These are phyloP conservation scores for Lactarius sanguifluus DNA, from an alignment of 768 basidiomycete species.

Conservation along the genomic window DNA sequence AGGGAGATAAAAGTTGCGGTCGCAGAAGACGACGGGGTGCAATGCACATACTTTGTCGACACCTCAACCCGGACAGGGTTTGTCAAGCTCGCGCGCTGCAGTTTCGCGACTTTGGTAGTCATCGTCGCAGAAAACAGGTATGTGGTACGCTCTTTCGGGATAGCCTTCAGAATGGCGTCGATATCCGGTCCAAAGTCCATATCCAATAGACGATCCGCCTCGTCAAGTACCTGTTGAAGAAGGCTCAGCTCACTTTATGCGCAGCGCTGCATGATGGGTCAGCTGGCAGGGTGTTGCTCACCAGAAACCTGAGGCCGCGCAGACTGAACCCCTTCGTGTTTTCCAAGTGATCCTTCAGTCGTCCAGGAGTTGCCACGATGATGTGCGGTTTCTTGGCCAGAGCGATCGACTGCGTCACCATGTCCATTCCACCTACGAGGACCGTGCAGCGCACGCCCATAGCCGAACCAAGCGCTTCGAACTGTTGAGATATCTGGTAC, in stretches of 20 bases:
- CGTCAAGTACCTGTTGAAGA: slow-evolving; percentile 80
- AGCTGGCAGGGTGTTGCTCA: slow-evolving; percentile 39
- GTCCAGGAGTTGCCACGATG: slow-evolving; percentile 92
- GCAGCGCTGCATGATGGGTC: neutral
- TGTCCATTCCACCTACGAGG: slow-evolving; percentile 95
- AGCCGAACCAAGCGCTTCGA: slow-evolving; percentile 85
- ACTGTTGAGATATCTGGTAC: slow-evolving; percentile 97
- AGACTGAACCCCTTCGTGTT: slow-evolving; percentile 97
- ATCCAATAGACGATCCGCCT: slow-evolving; percentile 93
- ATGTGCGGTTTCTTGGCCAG: slow-evolving; percentile 94
- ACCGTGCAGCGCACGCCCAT: slow-evolving; percentile 92
- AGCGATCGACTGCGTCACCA: slow-evolving; percentile 85
- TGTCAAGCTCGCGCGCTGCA: slow-evolving; percentile 89
- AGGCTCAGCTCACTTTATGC: slow-evolving; percentile 7
- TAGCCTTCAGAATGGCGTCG: slow-evolving; percentile 93
- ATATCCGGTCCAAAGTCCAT: slow-evolving; percentile 96
- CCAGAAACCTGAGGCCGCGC: slow-evolving; percentile 82
- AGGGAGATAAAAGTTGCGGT: neutral
- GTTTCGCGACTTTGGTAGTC: slow-evolving; percentile 96
- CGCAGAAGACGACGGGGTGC: neutral
- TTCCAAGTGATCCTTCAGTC: slow-evolving; percentile 90
- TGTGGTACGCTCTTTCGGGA: slow-evolving; percentile 92
- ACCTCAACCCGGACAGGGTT: slow-evolving; percentile 96
- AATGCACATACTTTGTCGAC: slow-evolving; percentile 71
- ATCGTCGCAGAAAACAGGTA: slow-evolving; percentile 98